Evolutionary conservation across 768 basidiomycete species (phyloP).

Genomic region (Auriscalpium orientale): DNA sequence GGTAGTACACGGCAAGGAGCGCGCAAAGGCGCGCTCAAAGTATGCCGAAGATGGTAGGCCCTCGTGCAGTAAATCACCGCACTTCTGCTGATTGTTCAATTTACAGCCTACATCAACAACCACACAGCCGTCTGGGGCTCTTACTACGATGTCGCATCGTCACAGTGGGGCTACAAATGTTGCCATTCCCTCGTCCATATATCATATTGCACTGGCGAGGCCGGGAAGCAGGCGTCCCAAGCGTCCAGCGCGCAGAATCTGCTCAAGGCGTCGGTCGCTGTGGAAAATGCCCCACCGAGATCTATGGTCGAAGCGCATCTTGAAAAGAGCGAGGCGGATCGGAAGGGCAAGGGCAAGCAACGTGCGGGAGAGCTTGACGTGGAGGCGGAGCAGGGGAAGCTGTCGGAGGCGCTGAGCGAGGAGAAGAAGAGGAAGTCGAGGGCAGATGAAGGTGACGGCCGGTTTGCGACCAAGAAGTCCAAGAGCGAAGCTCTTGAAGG

Average conservation of each 20-base stretch:
- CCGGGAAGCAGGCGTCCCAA: constrained; percentile 69
- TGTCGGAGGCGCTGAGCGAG: constrained; percentile 19
- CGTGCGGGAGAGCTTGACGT: constrained; percentile 4
- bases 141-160: constrained; percentile 67
- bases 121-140: constrained; percentile 98
- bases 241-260: constrained; percentile 72
- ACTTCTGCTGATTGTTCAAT: constrained; percentile 3
- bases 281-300: constrained; percentile 6
- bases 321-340: constrained; percentile 16
- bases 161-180: constrained; percentile 89
- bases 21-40: constrained; percentile 81
- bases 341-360: constrained; percentile 22
- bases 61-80: constrained; percentile 2
- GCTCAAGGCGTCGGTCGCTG: constrained; percentile 33
- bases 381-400: constrained; percentile 16
- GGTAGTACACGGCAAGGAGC: constrained; percentile 86
- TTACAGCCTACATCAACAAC: constrained; percentile 79
- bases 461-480: constrained; percentile 64
- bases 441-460: constrained; percentile 46
- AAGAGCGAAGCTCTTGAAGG: constrained; percentile 73
- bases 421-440: constrained; percentile 25
- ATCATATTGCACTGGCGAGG: constrained; percentile 87
- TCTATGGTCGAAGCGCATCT: background rate
- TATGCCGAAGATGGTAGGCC: constrained; percentile 92
- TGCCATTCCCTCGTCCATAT: constrained; percentile 83